These are phyloP conservation scores for Boechera retrofracta DNA, from an alignment of 345 rosid species.

Conservation along the genomic window DNA sequence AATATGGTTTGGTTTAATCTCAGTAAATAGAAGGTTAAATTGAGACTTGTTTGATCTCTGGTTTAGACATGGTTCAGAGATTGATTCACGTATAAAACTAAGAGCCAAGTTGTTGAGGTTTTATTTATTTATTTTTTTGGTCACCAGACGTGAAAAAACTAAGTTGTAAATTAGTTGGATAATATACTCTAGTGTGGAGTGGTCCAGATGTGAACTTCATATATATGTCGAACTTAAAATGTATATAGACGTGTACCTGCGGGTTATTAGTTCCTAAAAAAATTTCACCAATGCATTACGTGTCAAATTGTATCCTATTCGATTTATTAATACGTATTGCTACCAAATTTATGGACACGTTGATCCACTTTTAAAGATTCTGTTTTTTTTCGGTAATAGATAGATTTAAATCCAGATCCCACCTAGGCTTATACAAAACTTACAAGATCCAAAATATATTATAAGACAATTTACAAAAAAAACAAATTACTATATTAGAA, in stretches of 20 bases:
- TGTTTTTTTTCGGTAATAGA: background rate
- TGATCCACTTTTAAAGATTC: conserved; percentile 15
- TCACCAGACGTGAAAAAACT: too few species aligned
- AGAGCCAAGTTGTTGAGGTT: background rate
- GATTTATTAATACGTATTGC: background rate
- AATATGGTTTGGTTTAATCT: too few species aligned
- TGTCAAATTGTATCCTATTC: conserved; percentile 16
- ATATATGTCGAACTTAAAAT: background rate
- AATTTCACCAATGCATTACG: background rate
- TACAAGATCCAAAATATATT: conserved; percentile 27
- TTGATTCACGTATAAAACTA: too few species aligned
- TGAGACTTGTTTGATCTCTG: too few species aligned
- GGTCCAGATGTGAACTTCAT: background rate
- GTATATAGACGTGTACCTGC: conserved; percentile 5
- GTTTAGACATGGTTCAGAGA: too few species aligned
- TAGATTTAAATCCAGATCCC: conserved; percentile 31
- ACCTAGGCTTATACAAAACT: conserved; percentile 24
- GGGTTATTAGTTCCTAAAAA: background rate
- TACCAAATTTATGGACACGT: conserved; percentile 27
- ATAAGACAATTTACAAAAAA: background rate
- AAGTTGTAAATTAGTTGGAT: too few species aligned
- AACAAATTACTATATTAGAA: background rate
- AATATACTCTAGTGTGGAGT: too few species aligned
- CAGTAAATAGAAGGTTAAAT: too few species aligned
- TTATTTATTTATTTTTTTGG: too few species aligned